Evolutionary conservation across 768 basidiomycete genomes (phyloP), one percentile per base, ranked within the genome.

Genomic region (Mycena filopes): DNA sequence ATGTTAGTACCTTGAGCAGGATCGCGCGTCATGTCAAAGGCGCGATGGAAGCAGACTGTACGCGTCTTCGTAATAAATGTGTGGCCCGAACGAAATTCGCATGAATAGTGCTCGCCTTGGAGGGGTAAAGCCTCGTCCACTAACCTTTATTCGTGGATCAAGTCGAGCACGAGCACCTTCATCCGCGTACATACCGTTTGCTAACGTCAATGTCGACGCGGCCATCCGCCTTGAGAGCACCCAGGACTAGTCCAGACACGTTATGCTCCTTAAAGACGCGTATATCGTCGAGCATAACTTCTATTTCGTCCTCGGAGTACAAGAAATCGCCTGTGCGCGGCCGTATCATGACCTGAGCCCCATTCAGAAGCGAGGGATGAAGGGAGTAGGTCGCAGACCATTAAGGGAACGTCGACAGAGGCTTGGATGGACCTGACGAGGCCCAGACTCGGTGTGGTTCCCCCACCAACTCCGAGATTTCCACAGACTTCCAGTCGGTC

Each of bases 381-480:
- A 15, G 2, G 36, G 15, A 36, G 36, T 4, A 15, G 36, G 36
- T 36, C 36, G 11, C 36, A 36, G 36, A 89, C 94, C 92, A 95
- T 93, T 60, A 92, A 81, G 0, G 90, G 87, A 10, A 86, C 70
- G 43, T 82, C 77, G 18, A 84, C 78, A 4, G 77, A 81, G 31
- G 78, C 79, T 62, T 83, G 82, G 45, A 95, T 84, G 4, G 82
- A 76, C 69, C 78, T 87, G 40, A 93, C 78, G 36, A 95, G 82
- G 0, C 94, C 94, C n/a, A 91, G 67, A 63, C 87, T 91, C 6
- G 94, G 94, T 0, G 94, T 95, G 20, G 88, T 91, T 11, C 94
- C 94, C 23, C 94, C 94, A 25, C 93, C 94, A 28, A 86, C 69
- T 4, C 83, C 86, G 21, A 94, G 79, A 73, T 89, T 91, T 8